Evolutionary conservation across 116 monocot species (phyloP).

Genomic region (Thalassia testudinum): DNA sequence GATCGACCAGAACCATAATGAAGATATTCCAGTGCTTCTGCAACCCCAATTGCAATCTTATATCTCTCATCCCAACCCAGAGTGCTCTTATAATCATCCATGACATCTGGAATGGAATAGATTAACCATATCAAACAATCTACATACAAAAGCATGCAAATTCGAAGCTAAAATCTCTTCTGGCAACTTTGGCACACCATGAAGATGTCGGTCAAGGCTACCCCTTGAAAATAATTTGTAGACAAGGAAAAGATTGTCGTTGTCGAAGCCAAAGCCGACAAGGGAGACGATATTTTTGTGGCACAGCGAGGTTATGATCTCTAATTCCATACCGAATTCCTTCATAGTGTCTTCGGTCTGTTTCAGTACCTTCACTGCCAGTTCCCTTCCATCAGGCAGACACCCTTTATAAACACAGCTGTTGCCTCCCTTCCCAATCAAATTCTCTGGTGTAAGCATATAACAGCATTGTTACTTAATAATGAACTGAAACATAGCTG

Average conservation of each 20-base stretch:
- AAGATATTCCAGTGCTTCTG: conserved; percentile 21
- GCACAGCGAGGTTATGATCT: conserved; percentile 46
- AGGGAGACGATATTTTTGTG: conserved; percentile 67
- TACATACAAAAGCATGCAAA: too few species aligned
- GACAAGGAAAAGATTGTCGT: conserved; percentile 43
- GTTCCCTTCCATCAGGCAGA: conserved; percentile 31
- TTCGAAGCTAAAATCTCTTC: too few species aligned
- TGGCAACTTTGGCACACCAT: conserved; percentile 17
- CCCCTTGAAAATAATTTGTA: conserved; percentile 58
- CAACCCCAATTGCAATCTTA: conserved; percentile 56
- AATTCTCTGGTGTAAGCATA: conserved; percentile 19
- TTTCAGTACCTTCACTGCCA: conserved; percentile 68
- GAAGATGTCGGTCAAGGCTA: conserved; percentile 67
- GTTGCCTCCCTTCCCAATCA: conserved; percentile 72
- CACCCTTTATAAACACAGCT: conserved; percentile 60
- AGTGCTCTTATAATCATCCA: conserved; percentile 6
- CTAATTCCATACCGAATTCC: conserved; percentile 62
- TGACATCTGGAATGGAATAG: too few species aligned
- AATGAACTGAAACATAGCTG: too few species aligned
- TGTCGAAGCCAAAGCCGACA: conserved; percentile 53
- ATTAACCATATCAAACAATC: too few species aligned
- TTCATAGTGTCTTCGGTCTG: conserved; percentile 35
- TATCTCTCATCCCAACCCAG: conserved; percentile 60
- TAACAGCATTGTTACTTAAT: too few species aligned
- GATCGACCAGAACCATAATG: conserved; percentile 1